These are phyloP conservation scores for Sphagnum contortum DNA, from an alignment of 225 moss, liverwort and hornwort genomes.

Conservation along the genomic window DNA sequence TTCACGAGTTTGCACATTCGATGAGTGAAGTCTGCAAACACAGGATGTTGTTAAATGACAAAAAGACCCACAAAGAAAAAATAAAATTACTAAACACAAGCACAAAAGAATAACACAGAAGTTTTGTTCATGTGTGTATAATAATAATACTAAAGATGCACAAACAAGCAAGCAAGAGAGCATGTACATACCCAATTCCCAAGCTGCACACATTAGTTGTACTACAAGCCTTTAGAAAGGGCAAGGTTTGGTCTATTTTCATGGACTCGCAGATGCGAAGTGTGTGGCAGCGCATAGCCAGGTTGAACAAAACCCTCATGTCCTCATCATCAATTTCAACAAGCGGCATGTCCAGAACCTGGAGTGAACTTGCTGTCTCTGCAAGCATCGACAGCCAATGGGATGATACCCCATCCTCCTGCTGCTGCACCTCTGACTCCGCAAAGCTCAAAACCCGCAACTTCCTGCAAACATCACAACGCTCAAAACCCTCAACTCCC, in stretches of 20 bases:
- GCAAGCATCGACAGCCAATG: conserved; percentile 30
- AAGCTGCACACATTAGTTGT: conserved; percentile 13
- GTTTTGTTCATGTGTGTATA: too few species aligned
- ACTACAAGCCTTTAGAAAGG: conserved; percentile 20
- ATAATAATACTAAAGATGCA: too few species aligned
- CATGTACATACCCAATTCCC: conserved; percentile 33
- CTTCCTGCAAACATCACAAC: conserved; percentile 5
- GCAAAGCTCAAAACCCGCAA: conserved; percentile 24
- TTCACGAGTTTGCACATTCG: conserved; percentile 35
- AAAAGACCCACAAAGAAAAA: too few species aligned
- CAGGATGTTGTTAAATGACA: neutral
- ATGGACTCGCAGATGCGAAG: conserved; percentile 25
- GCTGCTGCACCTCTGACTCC: conserved; percentile 14
- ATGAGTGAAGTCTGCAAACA: conserved; percentile 37
- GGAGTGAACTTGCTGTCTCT: conserved; percentile 16
- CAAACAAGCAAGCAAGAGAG: too few species aligned
- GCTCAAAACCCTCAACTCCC: too few species aligned
- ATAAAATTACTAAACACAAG: too few species aligned
- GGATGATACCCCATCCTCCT: neutral
- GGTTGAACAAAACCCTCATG: conserved; percentile 21
- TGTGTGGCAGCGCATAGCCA: conserved; percentile 32
- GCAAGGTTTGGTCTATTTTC: conserved; percentile 24
- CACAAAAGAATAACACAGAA: too few species aligned
- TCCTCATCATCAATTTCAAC: conserved; percentile 32
- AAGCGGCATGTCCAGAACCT: conserved; percentile 32